Conservation (phyloP, 2,329 filamentous ascomycete species). For the Diaporthe velutina region DNA sequence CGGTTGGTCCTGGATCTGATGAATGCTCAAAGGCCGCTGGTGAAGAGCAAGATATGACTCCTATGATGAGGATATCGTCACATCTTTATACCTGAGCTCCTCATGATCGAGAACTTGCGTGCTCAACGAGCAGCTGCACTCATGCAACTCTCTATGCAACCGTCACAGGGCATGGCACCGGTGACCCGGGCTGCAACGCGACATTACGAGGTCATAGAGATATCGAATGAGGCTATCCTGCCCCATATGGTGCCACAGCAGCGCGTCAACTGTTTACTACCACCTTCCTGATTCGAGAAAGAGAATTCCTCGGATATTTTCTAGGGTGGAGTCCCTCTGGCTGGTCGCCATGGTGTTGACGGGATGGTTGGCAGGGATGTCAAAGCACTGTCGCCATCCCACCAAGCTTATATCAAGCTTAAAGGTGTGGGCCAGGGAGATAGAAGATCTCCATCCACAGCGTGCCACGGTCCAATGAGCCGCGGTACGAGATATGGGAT, state of each 20-base stretch:
- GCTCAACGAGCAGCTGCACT: not conserved
- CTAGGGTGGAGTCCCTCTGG: not conserved
- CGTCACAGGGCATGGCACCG: not conserved
- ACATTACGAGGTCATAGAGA: conserved; percentile 13
- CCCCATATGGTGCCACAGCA: conserved; percentile 27
- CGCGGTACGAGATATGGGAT: conserved; percentile 13
- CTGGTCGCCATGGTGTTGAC: not conserved
- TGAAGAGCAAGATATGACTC: not conserved
- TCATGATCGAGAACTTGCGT: not conserved
- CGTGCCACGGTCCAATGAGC: conserved; percentile 8
- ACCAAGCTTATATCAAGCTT: conserved; percentile 31
- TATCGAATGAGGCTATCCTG: conserved; percentile 27
- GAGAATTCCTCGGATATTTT: not conserved
- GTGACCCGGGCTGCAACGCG: conserved; percentile 6
- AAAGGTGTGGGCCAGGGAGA: conserved; percentile 14
- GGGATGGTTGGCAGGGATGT: not conserved
- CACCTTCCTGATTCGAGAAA: conserved; percentile 34
- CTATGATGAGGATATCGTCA: not conserved
- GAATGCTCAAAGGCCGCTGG: conserved; percentile 19
- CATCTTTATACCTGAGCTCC: conserved; percentile 7
- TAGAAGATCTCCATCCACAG: conserved; percentile 1
- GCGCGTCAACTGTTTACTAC: not conserved
- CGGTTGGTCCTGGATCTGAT: not conserved
- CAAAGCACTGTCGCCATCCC: not conserved
- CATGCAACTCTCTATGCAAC: not conserved